phyloP scores from a whole-genome alignment of 805 yeast genomes.

The Saccharomyces paradoxus region DNA sequence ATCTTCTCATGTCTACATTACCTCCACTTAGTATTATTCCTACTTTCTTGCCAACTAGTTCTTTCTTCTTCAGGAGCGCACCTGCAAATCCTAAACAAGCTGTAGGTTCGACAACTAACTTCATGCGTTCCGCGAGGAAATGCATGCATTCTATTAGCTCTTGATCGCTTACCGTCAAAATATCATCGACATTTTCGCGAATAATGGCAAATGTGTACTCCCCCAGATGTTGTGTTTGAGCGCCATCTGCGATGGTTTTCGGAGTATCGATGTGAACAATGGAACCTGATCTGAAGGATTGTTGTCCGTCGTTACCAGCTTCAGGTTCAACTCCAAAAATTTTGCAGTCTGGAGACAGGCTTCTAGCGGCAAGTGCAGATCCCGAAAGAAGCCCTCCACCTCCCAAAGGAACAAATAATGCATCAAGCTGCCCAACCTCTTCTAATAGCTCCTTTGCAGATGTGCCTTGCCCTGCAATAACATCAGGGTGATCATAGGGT shows the following conservation, averaged over 20 bases:
- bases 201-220: conserved; percentile 12
- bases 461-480: conserved; percentile 47
- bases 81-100: conserved; percentile 12
- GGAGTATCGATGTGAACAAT: conserved; percentile 11
- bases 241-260: conserved; percentile 17
- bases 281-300: conserved; percentile 10
- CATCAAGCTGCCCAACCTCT: conserved; percentile 36
- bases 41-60: conserved; percentile 5
- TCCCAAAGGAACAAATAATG: conserved; percentile 45
- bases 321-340: conserved; percentile 19
- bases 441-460: conserved; percentile 38
- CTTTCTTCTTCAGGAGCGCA: not conserved
- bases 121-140: conserved; percentile 16
- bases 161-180: conserved; percentile 13
- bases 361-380: conserved; percentile 12
- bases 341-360: conserved; percentile 9
- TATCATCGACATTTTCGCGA: conserved; percentile 10
- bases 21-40: conserved; percentile 9
- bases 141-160: conserved; percentile 11
- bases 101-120: conserved; percentile 18
- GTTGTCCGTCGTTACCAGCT: conserved; percentile 15
- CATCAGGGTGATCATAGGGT: conserved; percentile 43
- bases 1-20: conserved; percentile 5
- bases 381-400: conserved; percentile 49
- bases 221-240: conserved; percentile 18